Conservation (phyloP, 2,329 filamentous ascomycete genomes). For the Exophiala alcalophila region DNA sequence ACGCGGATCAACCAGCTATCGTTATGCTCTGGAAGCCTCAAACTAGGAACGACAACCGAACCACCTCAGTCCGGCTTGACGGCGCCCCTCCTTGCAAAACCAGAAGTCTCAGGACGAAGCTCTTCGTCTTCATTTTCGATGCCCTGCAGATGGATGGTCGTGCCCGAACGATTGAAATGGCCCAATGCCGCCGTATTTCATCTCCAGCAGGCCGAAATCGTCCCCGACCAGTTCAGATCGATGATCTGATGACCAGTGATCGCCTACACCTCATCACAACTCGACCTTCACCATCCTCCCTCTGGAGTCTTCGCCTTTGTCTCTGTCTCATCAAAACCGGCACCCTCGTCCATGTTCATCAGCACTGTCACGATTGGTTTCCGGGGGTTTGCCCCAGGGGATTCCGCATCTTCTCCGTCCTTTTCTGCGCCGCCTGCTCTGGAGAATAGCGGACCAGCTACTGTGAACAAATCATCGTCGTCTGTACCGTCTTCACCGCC, state of each 20-base stretch:
- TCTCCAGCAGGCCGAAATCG: no score
- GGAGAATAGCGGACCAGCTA: slow-evolving; percentile 6
- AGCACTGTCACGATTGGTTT: slow-evolving; percentile 19
- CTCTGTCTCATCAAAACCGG: slow-evolving; percentile 34
- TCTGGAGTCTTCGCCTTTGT: slow-evolving; percentile 28
- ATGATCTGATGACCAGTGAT: neutral
- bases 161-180: no score
- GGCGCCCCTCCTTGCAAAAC: no score
- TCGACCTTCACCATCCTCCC: slow-evolving; percentile 14
- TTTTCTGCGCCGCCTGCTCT: slow-evolving; percentile 28
- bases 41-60: no score
- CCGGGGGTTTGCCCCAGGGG: slow-evolving; percentile 27
- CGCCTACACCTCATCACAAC: neutral
- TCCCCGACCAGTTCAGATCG: no score
- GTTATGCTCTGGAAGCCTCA: no score
- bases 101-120: no score
- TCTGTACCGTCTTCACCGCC: slow-evolving; percentile 14
- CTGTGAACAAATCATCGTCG: slow-evolving; percentile 5
- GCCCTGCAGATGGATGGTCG: no score
- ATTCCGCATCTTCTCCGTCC: neutral
- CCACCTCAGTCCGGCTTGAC: no score
- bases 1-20: no score
- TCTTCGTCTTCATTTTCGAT: no score
- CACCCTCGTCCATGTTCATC: slow-evolving; percentile 5
- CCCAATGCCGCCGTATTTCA: no score